Base-by-base conservation (phyloP, 2,329 filamentous ascomycete species). In the Neofusicoccum ribis region DNA sequence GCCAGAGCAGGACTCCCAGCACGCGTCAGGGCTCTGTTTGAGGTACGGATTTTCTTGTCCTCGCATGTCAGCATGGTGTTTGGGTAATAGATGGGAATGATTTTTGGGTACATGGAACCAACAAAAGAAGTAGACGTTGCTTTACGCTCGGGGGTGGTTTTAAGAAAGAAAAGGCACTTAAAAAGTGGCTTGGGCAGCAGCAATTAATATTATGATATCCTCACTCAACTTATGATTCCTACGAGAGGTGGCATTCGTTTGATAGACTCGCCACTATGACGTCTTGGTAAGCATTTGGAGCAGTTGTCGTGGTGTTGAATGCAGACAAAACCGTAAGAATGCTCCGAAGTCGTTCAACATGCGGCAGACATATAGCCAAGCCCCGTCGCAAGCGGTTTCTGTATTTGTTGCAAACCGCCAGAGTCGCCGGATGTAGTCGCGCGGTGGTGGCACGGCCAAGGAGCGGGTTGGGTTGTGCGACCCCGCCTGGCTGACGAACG, bases 401-500 rank as follows among this genome's bases (percentile, higher is more conserved):
- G 8, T 59, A 41, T 47, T 34, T 36, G 27, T 20, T 34, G 14
- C 9, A 14, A 27, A 17, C 46, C 15, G 27, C n/a, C 39, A 23
- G 47, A n/a, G 39, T 23, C 3, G 56, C 56, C 43, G 56, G 56
- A 46, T 47, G 31, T 17, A 23, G 56, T 37, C 27, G 27, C 20
- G 54, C 34, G 41, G 31, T 44, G 27, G 54, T 59, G 7, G 51
- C 36, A 56, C 37, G 23, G 23, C 23, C 23, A 23, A 15, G n/a
- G 37, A n/a, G 50, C 15, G 27, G 27, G 27, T 11, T 52, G 31
- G 52, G 41, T 23, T 47, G 56, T 47, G 56, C 56, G 56, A 47
- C 56, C 56, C 56, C 56, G 56, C 56, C 43, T 59, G 39, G 44
- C 43, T 60, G 56, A 47, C 43, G 56, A 47, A 36, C 41, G 41